phyloP scores from a whole-genome alignment of 768 basidiomycete genomes.

The Lanmaoa pseudosensibilis region DNA sequence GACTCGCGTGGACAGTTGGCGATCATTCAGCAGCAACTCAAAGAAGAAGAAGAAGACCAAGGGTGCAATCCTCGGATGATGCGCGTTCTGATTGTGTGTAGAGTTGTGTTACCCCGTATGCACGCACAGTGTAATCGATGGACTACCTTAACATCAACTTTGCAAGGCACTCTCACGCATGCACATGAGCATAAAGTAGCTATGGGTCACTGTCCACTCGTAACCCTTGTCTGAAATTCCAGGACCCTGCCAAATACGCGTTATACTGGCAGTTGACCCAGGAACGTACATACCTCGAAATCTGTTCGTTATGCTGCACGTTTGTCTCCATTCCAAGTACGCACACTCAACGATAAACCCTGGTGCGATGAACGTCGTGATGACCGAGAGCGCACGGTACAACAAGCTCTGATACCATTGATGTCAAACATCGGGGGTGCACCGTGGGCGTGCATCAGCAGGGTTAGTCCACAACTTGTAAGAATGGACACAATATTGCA shows the following conservation, averaged over 20 bases:
- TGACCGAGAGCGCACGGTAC: neutral
- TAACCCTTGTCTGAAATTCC: neutral
- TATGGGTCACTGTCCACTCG: too few relatives aligned
- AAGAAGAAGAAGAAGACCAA: conserved; percentile 88
- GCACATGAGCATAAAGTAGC: too few relatives aligned
- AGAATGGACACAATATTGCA: neutral
- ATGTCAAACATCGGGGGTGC: neutral
- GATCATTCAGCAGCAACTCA: conserved; percentile 59
- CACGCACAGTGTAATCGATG: conserved; percentile 12
- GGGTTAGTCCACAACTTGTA: neutral
- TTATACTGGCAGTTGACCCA: neutral
- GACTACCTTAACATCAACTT: conserved; percentile 1
- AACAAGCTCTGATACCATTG: neutral
- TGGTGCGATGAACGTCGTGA: neutral
- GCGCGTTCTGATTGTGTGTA: neutral
- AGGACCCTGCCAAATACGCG: neutral
- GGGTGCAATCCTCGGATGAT: conserved; percentile 63
- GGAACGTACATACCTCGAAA: neutral
- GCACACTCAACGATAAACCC: neutral
- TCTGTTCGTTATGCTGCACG: neutral
- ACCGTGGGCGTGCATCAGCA: neutral
- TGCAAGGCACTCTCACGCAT: too few relatives aligned
- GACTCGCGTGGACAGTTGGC: conserved; percentile 83
- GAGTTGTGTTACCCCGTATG: conserved; percentile 16
- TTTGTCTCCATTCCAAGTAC: neutral